Evolutionary conservation across 495 filamentous ascomycete genomes (phyloP).

Genomic region (Sporormia fimetaria): DNA sequence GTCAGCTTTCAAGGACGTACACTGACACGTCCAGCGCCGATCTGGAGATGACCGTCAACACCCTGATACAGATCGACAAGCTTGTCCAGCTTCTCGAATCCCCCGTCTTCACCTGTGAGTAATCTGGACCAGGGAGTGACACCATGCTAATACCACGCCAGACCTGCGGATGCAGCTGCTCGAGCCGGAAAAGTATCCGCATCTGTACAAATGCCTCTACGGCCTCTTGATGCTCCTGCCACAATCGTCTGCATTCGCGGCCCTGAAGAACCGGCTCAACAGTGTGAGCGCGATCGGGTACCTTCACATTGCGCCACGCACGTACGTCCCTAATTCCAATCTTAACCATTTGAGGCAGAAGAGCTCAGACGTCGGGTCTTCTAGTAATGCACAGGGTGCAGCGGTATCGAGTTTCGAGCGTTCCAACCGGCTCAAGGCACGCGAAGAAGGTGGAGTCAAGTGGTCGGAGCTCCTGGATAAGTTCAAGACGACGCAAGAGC

Average conservation of each 20-base stretch:
- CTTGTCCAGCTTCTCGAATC: slow-evolving; percentile 95
- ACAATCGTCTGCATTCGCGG: slow-evolving; percentile 92
- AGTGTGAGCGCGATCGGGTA: slow-evolving; percentile 95
- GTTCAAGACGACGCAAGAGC: slow-evolving; percentile 81
- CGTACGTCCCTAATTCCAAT: slow-evolving; percentile 48
- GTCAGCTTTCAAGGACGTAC: background rate
- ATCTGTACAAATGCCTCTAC: slow-evolving; percentile 97
- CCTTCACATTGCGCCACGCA: slow-evolving; percentile 70
- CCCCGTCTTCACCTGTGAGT: slow-evolving; percentile 85
- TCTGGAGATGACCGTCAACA: slow-evolving; percentile 96
- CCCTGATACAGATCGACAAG: slow-evolving; percentile 98
- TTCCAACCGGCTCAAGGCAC: slow-evolving; percentile 66
- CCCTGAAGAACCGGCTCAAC: slow-evolving; percentile 91
- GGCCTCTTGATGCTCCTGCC: slow-evolving; percentile 95
- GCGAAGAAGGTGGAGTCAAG: slow-evolving; percentile 72
- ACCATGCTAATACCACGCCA: slow-evolving; percentile 26
- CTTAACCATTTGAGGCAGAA: slow-evolving; percentile 30
- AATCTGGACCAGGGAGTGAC: background rate
- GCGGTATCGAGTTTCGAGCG: slow-evolving; percentile 51
- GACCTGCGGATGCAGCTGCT: slow-evolving; percentile 92
- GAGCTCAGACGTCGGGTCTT: slow-evolving; percentile 24
- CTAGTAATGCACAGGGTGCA: slow-evolving; percentile 22
- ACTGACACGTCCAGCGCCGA: slow-evolving; percentile 62
- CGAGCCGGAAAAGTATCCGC: slow-evolving; percentile 93
- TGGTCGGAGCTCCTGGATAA: slow-evolving; percentile 97